Base-by-base conservation (phyloP, 371 early-diverging fungal genomes). In the Chytridium lagenaria region DNA sequence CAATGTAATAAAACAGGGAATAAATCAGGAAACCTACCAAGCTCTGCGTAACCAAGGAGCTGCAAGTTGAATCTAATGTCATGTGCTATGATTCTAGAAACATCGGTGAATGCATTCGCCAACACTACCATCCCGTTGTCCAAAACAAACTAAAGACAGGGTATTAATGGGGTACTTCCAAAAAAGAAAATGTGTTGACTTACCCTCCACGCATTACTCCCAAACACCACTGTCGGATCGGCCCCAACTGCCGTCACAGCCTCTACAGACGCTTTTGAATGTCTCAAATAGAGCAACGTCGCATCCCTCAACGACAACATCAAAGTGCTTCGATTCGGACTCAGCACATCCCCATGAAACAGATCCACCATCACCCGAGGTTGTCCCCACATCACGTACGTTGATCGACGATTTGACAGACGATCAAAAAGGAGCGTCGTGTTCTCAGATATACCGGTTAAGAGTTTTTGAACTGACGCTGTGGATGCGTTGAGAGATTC, bases 41-140 rank as follows among this genome's bases (percentile, higher is more conserved):
- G 52, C 51, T 74, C 34, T 5, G 34, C 34, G 61, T 33, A 68
- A 19, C 37, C 64, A 28, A 61, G 30, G 23, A 69, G 55, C 31
- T 57, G 12, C 16, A 38, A 7, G 66, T 44, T 12, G 61, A 31
- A n/a, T 31, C 59, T 33, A 34, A 59, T 61, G 40, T 69, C 16
- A 50, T 3, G 22, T 31, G 37, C 38, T 50, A 59, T 28, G 19
- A 44, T 30, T 38, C 23, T 16, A 7, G 38, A 10, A 2, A 66
- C 12, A 3, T 66, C 49, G 10, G 15, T 28, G 40, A 69, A 74
- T n/a, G 70, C 64, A 59, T 74, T 59, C 63, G 61, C 22, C 2
- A 74, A 7, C 37, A 50, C 22, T 12, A 61, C 44, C 10, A 74
- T 1, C 12, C 74, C 74, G 63, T 74, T 74, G 39, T 74, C 74